Base-by-base conservation (phyloP, 2,329 filamentous ascomycete species). In the Cryphonectria carpinicola region DNA sequence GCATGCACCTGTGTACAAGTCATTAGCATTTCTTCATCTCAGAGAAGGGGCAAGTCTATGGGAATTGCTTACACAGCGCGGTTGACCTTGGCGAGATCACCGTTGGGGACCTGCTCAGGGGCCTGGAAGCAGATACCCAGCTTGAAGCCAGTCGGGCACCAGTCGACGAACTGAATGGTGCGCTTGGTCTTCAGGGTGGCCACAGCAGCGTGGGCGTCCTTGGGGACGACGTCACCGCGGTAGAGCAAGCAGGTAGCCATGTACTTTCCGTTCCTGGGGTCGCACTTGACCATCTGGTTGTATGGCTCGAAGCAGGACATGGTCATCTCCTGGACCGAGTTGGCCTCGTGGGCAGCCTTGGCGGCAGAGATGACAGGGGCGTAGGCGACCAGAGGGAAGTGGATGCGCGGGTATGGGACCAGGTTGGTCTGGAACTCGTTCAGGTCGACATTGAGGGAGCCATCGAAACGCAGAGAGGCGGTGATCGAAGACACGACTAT, bases 381-480 rank as follows among this genome's bases (percentile, higher is more conserved):
- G 82, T 98, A 99, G 76, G 95, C 94, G 79, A 98, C 95, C 78
- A 99, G 92, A 81, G 95, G 95, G 92, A 98, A 99, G 87, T 99
- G 95, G 80, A 99, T 99, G 86, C 95, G 94, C 76, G 95, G 95
- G 86, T 98, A 99, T 73, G 95, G 95, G 74, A 99, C 95, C 85
- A 99, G 86, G 89, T 99, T 99, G 85, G 95, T 99, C 90, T 99
- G 95, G 93, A 99, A 99, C 88, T 99, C 95, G 89, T 98, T 98
- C 77, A 99, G 87, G 84, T 99, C 95, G 86, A 99, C 96, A 86
- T 99, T 99, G 78, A 99, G 93, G 77, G 96, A 98, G 76, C 95
- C 95, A 81, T 98, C 95, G 85, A 98, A 99, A 81, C 95, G 95
- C 80, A 99, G 94, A 76, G 95, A 98, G 75, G 95, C 95, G 76